Conservation (phyloP, 768 basidiomycete genomes). For the Holtermannia corniformis region DNA sequence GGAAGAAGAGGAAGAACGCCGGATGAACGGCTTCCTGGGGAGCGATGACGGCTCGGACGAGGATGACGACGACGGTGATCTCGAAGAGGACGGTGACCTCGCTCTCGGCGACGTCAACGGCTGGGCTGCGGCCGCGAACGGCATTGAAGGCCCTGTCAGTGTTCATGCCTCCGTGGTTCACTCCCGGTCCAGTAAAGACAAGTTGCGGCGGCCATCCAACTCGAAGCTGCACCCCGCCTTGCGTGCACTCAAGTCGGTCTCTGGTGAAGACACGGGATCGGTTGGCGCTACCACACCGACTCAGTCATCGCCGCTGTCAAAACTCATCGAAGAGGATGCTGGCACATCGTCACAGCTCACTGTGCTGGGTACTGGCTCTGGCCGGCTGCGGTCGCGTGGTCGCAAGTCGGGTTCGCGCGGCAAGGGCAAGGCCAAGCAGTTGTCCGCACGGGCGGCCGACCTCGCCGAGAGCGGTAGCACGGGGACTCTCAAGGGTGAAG, state of each 20-base stretch:
- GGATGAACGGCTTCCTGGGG: slow-evolving; percentile 34
- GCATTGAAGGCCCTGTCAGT: not conserved
- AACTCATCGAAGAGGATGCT: not conserved
- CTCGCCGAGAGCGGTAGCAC: not conserved
- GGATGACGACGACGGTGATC: slow-evolving; percentile 16
- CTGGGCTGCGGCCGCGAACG: slow-evolving; percentile 8
- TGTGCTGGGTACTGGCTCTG: not conserved
- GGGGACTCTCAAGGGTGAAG: slow-evolving; percentile 10
- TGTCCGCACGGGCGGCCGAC: not conserved
- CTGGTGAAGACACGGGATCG: slow-evolving; percentile 4
- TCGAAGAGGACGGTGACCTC: slow-evolving; percentile 1
- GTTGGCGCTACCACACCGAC: slow-evolving; percentile 20
- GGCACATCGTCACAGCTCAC: not conserved
- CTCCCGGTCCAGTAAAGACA: slow-evolving; percentile 4
- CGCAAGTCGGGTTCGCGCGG: not conserved
- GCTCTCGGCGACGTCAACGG: slow-evolving; percentile 5
- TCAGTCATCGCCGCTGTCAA: not conserved
- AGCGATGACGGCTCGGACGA: slow-evolving; percentile 27
- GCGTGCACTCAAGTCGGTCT: slow-evolving; percentile 26
- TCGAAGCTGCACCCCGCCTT: slow-evolving; percentile 24
- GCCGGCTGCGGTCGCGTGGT: not conserved
- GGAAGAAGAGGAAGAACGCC: slow-evolving; percentile 40
- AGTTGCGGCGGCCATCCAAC: slow-evolving; percentile 23
- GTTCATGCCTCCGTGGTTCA: not conserved
- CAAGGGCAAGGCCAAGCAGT: slow-evolving; percentile 2